phyloP scores from a whole-genome alignment of 768 basidiomycete genomes.

The Mrakia frigida region DNA sequence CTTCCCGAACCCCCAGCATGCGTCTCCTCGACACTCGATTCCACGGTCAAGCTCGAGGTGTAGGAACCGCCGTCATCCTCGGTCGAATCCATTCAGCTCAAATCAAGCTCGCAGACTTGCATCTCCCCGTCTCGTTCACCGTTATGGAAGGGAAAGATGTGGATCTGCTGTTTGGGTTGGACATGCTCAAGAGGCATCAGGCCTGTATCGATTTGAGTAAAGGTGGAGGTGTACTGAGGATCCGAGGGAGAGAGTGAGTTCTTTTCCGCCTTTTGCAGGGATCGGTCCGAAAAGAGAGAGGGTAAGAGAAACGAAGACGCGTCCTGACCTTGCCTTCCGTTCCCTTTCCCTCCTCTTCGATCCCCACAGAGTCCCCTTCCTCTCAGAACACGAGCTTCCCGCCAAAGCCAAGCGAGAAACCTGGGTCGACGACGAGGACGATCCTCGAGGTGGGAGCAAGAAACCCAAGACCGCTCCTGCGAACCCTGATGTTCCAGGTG shows the following conservation, averaged over 20 bases:
- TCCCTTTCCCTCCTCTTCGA: no score
- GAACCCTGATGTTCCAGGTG: conserved; percentile 36
- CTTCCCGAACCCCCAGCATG: background rate
- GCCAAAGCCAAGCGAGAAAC: conserved; percentile 55
- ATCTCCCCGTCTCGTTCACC: conserved; percentile 84
- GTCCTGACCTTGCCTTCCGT: background rate
- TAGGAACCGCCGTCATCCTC: conserved; percentile 88
- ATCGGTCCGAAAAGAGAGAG: no score
- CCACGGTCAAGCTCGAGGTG: conserved; percentile 62
- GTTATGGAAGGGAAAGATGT: conserved; percentile 95
- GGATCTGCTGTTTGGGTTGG: conserved; percentile 94
- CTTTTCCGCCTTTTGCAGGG: background rate
- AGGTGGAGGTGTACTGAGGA: conserved; percentile 65
- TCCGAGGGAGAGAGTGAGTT: conserved; percentile 67
- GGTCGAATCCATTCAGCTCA: conserved; percentile 92
- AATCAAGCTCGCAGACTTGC: conserved; percentile 75
- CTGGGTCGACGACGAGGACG: conserved; percentile 16
- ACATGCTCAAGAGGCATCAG: conserved; percentile 97
- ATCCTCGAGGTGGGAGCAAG: conserved; percentile 23
- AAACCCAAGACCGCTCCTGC: conserved; percentile 35
- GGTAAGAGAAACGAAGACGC: no score
- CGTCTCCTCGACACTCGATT: conserved; percentile 21
- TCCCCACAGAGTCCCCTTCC: conserved; percentile 57
- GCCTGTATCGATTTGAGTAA: conserved; percentile 91
- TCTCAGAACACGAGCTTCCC: conserved; percentile 91